These are phyloP conservation scores for Candida gigantensis DNA, from an alignment of 1,139 yeast species.

Conservation along the genomic window DNA sequence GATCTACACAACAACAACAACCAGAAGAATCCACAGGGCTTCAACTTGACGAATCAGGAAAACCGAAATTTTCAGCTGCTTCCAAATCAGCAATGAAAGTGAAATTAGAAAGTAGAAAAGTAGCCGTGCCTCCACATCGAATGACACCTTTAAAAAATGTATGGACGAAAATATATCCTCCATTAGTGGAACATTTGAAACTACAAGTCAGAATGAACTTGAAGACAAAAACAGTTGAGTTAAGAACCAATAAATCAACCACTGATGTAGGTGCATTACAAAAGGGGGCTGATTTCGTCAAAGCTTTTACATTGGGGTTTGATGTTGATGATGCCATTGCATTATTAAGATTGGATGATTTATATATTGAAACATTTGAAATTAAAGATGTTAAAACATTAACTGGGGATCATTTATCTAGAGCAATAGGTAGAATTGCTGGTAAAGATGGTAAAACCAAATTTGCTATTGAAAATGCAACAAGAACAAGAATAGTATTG, in stretches of 20 bases:
- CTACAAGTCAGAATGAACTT: slow-evolving; percentile 95
- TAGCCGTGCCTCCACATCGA: slow-evolving; percentile 95
- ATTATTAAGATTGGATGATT: slow-evolving; percentile 86
- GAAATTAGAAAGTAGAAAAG: slow-evolving; percentile 81
- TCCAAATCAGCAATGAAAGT: slow-evolving; percentile 66
- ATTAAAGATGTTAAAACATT: slow-evolving; percentile 94
- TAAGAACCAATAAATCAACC: slow-evolving; percentile 77
- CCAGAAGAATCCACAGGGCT: slow-evolving; percentile 49
- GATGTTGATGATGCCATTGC: slow-evolving; percentile 98
- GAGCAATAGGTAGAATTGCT: slow-evolving; percentile 99
- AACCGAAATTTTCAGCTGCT: slow-evolving; percentile 84
- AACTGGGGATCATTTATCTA: slow-evolving; percentile 91
- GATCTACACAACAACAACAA: slow-evolving; percentile 12
- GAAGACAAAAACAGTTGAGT: slow-evolving; percentile 79
- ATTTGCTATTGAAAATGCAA: slow-evolving; percentile 97
- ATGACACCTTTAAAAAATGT: slow-evolving; percentile 86
- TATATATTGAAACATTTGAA: slow-evolving; percentile 95
- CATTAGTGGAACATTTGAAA: slow-evolving; percentile 90
- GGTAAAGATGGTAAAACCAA: slow-evolving; percentile 99
- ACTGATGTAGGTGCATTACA: slow-evolving; percentile 93
- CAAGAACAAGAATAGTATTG: slow-evolving; percentile 94
- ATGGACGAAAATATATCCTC: slow-evolving; percentile 95
- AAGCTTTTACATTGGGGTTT: slow-evolving; percentile 93
- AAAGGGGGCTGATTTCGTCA: slow-evolving; percentile 94
- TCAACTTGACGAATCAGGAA: slow-evolving; percentile 82